Evolutionary conservation across 768 basidiomycete genomes (phyloP).

Genomic region (Hericium alpestre): DNA sequence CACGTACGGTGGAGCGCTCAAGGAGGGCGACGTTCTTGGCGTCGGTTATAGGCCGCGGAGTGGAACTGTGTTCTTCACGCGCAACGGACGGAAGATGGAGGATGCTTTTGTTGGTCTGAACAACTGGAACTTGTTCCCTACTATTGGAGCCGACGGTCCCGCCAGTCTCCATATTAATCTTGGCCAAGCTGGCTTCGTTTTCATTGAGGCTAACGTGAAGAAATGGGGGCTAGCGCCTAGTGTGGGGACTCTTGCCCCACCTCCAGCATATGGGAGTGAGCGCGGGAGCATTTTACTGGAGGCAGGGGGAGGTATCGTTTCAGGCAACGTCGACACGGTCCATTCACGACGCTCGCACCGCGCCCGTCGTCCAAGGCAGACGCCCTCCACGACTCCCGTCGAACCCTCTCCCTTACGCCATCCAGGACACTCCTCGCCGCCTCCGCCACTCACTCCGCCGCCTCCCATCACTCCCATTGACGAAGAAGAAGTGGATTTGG

Average conservation of each 20-base stretch:
- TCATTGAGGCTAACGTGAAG: slow-evolving; percentile 99
- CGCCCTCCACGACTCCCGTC: slow-evolving; percentile 30
- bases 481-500: slow-evolving; percentile 37
- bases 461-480: slow-evolving; percentile 74
- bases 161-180: slow-evolving; percentile 96
- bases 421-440: slow-evolving; percentile 27
- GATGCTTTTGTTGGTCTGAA: slow-evolving; percentile 90
- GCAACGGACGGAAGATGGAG: slow-evolving; percentile 93
- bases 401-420: slow-evolving; percentile 63
- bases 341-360: slow-evolving; percentile 51
- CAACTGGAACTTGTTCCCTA: slow-evolving; percentile 91
- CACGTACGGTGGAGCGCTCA: slow-evolving; percentile 73
- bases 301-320: slow-evolving; percentile 49
- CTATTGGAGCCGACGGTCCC: slow-evolving; percentile 91
- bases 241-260: slow-evolving; percentile 92
- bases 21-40: slow-evolving; percentile 93
- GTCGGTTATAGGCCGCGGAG: slow-evolving; percentile 93
- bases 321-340: slow-evolving; percentile 30
- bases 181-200: slow-evolving; percentile 96
- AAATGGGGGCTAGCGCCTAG: slow-evolving; percentile 99
- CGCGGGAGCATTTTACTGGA: slow-evolving; percentile 92
- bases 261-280: slow-evolving; percentile 96
- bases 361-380: slow-evolving; percentile 41
- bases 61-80: slow-evolving; percentile 98
- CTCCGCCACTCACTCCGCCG: slow-evolving; percentile 39